Conservation (phyloP, 768 basidiomycete species). For the Leccinum broughii region DNA sequence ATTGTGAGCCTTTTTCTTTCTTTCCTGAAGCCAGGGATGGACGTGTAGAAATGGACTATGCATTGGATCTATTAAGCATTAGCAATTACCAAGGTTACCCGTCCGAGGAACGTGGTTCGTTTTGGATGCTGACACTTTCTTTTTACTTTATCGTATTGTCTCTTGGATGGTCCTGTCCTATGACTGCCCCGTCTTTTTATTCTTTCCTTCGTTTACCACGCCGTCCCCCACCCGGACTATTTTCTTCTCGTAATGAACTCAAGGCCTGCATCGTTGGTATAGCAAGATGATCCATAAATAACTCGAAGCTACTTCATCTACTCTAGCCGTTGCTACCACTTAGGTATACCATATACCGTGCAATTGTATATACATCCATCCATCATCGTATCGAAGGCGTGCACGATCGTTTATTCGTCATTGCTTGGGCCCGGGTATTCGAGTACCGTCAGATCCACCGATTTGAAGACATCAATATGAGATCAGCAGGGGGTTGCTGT, state of each 20-base stretch:
- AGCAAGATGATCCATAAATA: background rate
- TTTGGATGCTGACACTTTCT: slow-evolving; percentile 19
- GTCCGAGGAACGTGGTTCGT: slow-evolving; percentile 2
- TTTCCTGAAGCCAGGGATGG: slow-evolving; percentile 7
- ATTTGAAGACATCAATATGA: background rate
- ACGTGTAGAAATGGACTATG: slow-evolving; percentile 19
- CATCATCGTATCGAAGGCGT: background rate
- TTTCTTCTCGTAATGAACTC: background rate
- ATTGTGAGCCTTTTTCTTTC: background rate
- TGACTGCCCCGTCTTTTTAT: background rate
- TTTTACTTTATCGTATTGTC: slow-evolving; percentile 3
- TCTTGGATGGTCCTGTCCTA: slow-evolving; percentile 10
- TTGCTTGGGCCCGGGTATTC: too few relatives aligned
- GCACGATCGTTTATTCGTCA: background rate
- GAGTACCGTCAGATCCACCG: background rate
- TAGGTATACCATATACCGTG: background rate
- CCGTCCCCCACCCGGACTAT: background rate
- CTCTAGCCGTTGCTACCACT: too few relatives aligned
- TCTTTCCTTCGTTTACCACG: background rate
- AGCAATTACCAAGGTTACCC: slow-evolving; percentile 10
- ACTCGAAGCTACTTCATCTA: background rate
- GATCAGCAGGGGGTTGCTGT: background rate
- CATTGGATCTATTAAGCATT: slow-evolving; percentile 21
- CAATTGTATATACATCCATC: background rate
- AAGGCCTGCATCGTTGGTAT: background rate